These are phyloP conservation scores for Dactylellina leptospora DNA, from an alignment of 2,329 filamentous ascomycete species.

Conservation along the genomic window DNA sequence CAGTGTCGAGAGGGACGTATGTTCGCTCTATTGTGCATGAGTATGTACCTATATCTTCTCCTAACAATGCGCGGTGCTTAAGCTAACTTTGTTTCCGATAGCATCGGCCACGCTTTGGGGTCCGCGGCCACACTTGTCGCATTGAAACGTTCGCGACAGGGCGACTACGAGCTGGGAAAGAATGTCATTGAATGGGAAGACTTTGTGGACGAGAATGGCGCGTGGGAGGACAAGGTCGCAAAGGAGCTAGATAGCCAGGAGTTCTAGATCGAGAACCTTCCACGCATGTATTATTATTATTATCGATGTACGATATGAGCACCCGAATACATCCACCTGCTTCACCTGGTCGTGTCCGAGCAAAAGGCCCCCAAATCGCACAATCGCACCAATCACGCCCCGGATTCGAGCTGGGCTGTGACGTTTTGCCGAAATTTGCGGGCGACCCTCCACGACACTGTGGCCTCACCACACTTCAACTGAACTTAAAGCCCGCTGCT, in stretches of 20 bases:
- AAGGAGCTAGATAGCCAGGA: conserved; percentile 29
- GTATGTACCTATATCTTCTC: conserved; percentile 36
- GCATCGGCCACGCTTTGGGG: conserved; percentile 78
- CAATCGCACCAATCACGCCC: conserved; percentile 15
- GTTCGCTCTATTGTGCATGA: conserved; percentile 94
- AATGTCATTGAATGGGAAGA: conserved; percentile 57
- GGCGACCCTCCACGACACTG: conserved; percentile 22
- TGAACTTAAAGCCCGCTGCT: neutral
- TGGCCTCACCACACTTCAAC: neutral
- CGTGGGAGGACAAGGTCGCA: conserved; percentile 33
- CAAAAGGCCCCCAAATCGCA: too few relatives aligned
- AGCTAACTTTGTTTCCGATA: conserved; percentile 17
- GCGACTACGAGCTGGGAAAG: conserved; percentile 76
- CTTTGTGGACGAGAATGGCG: conserved; percentile 31
- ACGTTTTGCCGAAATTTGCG: conserved; percentile 49
- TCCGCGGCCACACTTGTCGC: conserved; percentile 88
- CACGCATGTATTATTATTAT: neutral
- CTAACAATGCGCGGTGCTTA: neutral
- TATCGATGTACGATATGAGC: too few relatives aligned
- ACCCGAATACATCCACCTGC: too few relatives aligned
- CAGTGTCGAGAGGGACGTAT: conserved; percentile 94
- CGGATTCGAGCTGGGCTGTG: conserved; percentile 17
- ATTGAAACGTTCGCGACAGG: conserved; percentile 81
- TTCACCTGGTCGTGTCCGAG: neutral
- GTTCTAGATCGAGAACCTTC: conserved; percentile 1